phyloP scores from a whole-genome alignment of 2,329 filamentous ascomycete genomes.

The Plenodomus lindquistii region DNA sequence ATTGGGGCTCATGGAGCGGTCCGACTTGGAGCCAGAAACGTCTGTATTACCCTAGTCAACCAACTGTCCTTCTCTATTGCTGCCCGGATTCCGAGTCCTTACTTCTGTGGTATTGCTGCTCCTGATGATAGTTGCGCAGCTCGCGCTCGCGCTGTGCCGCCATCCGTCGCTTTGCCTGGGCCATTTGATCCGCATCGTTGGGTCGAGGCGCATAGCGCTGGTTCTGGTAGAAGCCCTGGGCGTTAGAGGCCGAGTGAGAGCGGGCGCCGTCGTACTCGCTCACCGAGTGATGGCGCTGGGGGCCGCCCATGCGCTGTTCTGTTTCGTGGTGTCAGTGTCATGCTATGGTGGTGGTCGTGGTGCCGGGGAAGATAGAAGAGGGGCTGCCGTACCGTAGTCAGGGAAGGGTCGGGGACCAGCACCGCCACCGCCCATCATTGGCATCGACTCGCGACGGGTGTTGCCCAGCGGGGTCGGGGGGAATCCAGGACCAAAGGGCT shows the following conservation, averaged over 20 bases:
- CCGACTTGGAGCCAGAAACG: constrained; percentile 76
- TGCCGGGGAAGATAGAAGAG: neutral
- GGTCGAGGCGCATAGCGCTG: constrained; percentile 88
- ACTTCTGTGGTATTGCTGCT: constrained; percentile 99
- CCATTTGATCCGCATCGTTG: constrained; percentile 96
- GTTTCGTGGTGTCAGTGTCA: constrained; percentile 13
- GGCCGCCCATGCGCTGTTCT: constrained; percentile 69
- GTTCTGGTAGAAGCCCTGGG: constrained; percentile 91
- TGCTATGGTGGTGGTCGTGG: neutral
- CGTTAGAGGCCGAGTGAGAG: constrained; percentile 73
- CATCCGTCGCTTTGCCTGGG: constrained; percentile 99
- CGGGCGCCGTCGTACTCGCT: constrained; percentile 81
- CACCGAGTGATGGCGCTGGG: constrained; percentile 79
- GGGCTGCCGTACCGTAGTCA: constrained; percentile 59
- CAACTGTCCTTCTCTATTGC: constrained; percentile 51
- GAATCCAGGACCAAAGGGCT: constrained; percentile 67
- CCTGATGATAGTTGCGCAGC: constrained; percentile 98
- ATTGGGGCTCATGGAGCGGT: constrained; percentile 81
- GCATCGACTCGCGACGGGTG: constrained; percentile 80
- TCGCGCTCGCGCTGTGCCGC: constrained; percentile 98
- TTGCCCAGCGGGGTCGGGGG: constrained; percentile 43
- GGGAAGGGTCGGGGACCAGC: constrained; percentile 59
- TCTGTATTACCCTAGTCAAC: constrained; percentile 67
- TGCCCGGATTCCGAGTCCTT: constrained; percentile 78
- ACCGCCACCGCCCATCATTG: constrained; percentile 57